phyloP scores from a whole-genome alignment of 2,329 filamentous ascomycete species.

The Colletotrichum australisinense region DNA sequence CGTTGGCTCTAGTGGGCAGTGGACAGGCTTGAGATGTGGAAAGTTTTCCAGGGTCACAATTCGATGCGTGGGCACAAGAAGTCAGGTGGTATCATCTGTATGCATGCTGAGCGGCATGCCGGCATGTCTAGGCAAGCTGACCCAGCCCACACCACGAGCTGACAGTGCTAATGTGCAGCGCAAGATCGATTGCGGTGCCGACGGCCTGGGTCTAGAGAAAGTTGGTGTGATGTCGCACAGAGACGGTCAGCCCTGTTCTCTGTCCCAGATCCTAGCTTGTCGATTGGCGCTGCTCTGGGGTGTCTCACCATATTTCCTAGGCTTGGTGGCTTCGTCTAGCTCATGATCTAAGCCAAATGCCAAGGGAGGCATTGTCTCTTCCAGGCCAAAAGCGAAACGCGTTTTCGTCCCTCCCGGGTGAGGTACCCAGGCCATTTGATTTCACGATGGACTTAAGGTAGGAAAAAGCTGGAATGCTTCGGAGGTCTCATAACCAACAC shows the following conservation, averaged over 20 bases:
- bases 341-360: not conserved
- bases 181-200: slow-evolving; percentile 26
- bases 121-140: not conserved
- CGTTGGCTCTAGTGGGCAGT: not conserved
- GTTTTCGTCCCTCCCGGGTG: not conserved
- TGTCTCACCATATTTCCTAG: slow-evolving; percentile 19
- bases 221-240: not conserved
- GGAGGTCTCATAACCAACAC: not conserved
- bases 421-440: not conserved
- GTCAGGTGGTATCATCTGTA: not conserved
- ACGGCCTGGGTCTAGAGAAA: slow-evolving; percentile 17
- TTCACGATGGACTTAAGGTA: not conserved
- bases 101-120: not conserved
- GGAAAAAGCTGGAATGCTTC: not conserved
- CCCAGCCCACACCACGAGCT: slow-evolving; percentile 13
- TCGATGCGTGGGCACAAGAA: not conserved
- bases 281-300: slow-evolving; percentile 20
- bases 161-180: slow-evolving; percentile 16
- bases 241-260: slow-evolving; percentile 31
- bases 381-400: not conserved
- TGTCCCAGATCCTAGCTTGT: slow-evolving; percentile 1
- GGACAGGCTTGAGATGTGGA: not conserved
- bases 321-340: not conserved
- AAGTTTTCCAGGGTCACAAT: not conserved
- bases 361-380: not conserved